Percentiles rank a stretch among this genome's conserved stretches.
Evolutionary conservation across 1,139 yeast species (phyloP).

Genomic region (Debaryomyces fabryi): DNA sequence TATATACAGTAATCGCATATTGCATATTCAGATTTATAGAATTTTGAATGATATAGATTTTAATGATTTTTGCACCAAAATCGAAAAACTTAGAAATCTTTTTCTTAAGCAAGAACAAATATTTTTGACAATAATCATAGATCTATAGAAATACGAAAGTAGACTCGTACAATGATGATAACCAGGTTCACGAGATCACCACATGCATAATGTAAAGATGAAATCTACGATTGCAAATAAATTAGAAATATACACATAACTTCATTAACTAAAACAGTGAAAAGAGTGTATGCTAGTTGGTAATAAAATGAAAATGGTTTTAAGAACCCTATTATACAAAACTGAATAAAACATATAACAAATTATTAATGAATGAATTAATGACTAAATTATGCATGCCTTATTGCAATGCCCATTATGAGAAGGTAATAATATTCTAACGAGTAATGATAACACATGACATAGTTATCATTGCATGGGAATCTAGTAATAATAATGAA

Average conservation of each 20-base stretch:
- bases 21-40: not conserved
- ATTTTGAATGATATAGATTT: not conserved
- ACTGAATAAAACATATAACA: not conserved
- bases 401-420: not conserved
- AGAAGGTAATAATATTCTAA: not conserved
- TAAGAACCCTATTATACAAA: constrained; percentile 1
- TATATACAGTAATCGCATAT: not conserved
- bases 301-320: not conserved
- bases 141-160: too few relatives aligned
- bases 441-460: not conserved
- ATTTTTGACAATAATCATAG: too few relatives aligned
- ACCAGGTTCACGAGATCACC: too few relatives aligned
- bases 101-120: not conserved
- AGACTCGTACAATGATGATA: too few relatives aligned
- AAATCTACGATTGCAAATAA: not conserved
- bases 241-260: not conserved
- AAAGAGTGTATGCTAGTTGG: not conserved
- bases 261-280: not conserved
- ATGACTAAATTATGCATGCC: not conserved
- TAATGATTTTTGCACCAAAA: not conserved
- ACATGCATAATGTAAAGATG: too few relatives aligned
- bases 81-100: not conserved
- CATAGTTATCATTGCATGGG: not conserved
- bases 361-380: not conserved
- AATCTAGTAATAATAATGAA: not conserved